A percentile compares a stretch with the other conserved stretches of the same genome.
Conservation (phyloP, 179 eudicot species). For the Camellia oleifera region DNA sequence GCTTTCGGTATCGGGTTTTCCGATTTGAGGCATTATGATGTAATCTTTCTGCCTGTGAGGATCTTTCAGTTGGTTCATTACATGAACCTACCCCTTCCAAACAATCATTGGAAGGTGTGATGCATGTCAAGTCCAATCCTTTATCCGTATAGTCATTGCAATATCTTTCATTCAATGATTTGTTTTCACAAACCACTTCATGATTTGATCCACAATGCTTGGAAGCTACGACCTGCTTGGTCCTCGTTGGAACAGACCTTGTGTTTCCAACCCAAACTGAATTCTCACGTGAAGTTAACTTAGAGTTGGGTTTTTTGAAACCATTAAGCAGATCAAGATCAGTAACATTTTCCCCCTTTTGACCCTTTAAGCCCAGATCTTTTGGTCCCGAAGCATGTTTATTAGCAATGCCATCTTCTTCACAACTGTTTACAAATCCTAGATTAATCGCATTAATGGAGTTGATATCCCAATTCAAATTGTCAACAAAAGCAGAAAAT, state of each 20-base stretch:
- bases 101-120: conserved; percentile 39
- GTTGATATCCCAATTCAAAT: conserved; percentile 79
- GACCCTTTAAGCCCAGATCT: conserved; percentile 35
- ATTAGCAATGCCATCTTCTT: conserved; percentile 27
- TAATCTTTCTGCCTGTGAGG: conserved; percentile 29
- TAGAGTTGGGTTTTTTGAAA: conserved; percentile 23
- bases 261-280: conserved; percentile 23
- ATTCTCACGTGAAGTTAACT: conserved; percentile 21
- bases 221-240: conserved; percentile 16
- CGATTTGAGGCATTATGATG: conserved; percentile 24
- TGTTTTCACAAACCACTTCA: conserved; percentile 28
- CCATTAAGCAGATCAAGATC: conserved; percentile 31
- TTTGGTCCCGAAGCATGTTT: conserved; percentile 29
- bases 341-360: conserved; percentile 34
- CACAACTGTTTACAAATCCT: conserved; percentile 47
- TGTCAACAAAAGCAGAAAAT: conserved; percentile 54
- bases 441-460: conserved; percentile 69
- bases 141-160: conserved; percentile 29
- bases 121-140: conserved; percentile 45
- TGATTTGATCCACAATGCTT: conserved; percentile 16
- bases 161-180: conserved; percentile 27
- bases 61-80: conserved; percentile 44
- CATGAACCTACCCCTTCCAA: conserved; percentile 59
- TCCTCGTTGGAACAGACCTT: conserved; percentile 21
- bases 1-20: conserved; percentile 28